Conservation (phyloP, 345 rosid species). For the Stellera chamaejasme region DNA sequence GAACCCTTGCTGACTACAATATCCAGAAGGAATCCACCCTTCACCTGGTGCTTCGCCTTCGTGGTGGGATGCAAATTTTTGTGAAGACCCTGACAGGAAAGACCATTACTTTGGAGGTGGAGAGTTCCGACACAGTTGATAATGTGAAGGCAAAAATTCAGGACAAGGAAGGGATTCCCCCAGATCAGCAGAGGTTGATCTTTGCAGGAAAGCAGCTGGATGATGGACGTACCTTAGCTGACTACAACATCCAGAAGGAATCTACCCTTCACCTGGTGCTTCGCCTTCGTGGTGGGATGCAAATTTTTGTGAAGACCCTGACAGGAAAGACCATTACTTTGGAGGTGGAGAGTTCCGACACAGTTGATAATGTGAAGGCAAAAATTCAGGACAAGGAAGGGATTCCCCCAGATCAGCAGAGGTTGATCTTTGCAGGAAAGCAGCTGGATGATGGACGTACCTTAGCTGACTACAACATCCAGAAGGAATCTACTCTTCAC, state of each 20-base stretch:
- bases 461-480: conserved; percentile 3
- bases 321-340: too few relatives aligned
- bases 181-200: conserved; percentile 5
- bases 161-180: conserved; percentile 7
- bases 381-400: conserved; percentile 8
- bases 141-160: conserved; percentile 6
- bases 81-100: too few relatives aligned
- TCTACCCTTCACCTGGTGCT: conserved; percentile 5
- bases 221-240: conserved; percentile 4
- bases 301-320: too few relatives aligned
- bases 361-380: not conserved
- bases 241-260: conserved; percentile 7
- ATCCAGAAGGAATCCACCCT: too few relatives aligned
- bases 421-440: conserved; percentile 5
- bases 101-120: too few relatives aligned
- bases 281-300: conserved; percentile 4
- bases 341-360: too few relatives aligned
- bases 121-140: too few relatives aligned
- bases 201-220: conserved; percentile 5
- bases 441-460: conserved; percentile 6
- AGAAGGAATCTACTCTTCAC: conserved; percentile 6
- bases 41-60: too few relatives aligned
- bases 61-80: too few relatives aligned
- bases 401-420: conserved; percentile 5
- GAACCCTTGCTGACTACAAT: too few relatives aligned